These are phyloP conservation scores for Nothopassalora personata DNA, from an alignment of 2,329 filamentous ascomycete species.

Conservation along the genomic window DNA sequence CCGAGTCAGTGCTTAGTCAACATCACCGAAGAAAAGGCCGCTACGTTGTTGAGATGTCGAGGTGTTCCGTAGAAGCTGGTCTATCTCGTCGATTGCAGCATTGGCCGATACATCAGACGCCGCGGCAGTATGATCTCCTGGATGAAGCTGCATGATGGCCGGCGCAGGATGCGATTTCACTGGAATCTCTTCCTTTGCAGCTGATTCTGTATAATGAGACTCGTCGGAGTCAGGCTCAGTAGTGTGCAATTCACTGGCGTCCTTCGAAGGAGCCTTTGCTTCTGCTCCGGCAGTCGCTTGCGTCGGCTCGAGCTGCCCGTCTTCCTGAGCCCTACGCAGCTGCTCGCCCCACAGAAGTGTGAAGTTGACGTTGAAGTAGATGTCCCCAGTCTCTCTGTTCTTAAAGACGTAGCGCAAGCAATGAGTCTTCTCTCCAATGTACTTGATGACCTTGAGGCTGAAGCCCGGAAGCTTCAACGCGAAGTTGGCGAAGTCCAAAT, in stretches of 20 bases:
- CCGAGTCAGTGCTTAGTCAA: background rate
- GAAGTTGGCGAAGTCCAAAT: constrained; percentile 45
- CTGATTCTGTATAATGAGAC: background rate
- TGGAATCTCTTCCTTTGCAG: background rate
- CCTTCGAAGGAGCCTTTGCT: background rate
- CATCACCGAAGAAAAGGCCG: background rate
- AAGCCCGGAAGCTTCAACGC: constrained; percentile 43
- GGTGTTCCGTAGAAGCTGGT: constrained; percentile 15
- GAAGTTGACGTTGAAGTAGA: constrained; percentile 43
- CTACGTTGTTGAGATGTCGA: constrained; percentile 15
- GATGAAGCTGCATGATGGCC: constrained; percentile 15
- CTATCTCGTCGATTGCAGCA: constrained; percentile 12
- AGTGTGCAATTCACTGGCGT: background rate
- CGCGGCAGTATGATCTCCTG: constrained; percentile 17
- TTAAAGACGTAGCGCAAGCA: constrained; percentile 44
- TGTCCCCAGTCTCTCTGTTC: constrained; percentile 37
- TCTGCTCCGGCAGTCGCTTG: background rate
- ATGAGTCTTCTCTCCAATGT: constrained; percentile 46
- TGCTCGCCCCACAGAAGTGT: constrained; percentile 43
- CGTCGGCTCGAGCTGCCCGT: constrained; percentile 20
- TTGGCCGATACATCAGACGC: constrained; percentile 1
- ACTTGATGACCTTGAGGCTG: constrained; percentile 41
- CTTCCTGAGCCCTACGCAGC: constrained; percentile 33
- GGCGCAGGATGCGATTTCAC: background rate
- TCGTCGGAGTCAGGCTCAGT: background rate